Evolutionary conservation across 2,329 filamentous ascomycete species (phyloP), one percentile per base, ranked within the genome.

Genomic region (Sarocladium strictum): DNA sequence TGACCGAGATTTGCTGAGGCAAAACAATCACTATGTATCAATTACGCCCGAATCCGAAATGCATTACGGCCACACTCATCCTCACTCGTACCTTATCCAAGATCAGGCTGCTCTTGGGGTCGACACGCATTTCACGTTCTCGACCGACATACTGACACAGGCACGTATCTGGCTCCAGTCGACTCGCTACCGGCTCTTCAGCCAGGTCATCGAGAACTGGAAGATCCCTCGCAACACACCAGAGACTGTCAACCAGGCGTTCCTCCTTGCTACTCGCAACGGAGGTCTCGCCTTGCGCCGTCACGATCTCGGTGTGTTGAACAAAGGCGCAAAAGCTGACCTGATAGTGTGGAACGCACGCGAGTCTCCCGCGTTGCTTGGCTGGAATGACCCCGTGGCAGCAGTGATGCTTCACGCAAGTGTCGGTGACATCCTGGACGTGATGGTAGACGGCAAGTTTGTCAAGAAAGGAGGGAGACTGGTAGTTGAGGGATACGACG

Each of bases 31-130:
- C 52, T 76, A 77, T 64, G 65, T 84, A 40, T 79, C 78, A 53
- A 79, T 79, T 56, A 83, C 81, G 0, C 78, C 79, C 1, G 81
- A 84, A 60, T 80, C 77, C 0, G 80, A 84, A 60, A 76, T 80
- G 70, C 78, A 81, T 62, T 83, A 76, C 63, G 80, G 80, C n/a
- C 77, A 80, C 59, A 69, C 66, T 0, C 76, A 83, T 55, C 69
- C 71, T 1, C 61, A 65, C 35, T 70, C 67, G 17, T 69, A 76
- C 53, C 62, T 69, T 9, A 67, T 76, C 26, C 71, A 72, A 26
- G 79, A 83, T 59, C 78, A 83, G 57, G 72, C 72, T 1, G 64
- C 77, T 1, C 69, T 83, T 0, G 79, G 80, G 2, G 68, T 82
- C 10, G 79, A 83, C 60, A 81, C 77, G 0, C 75, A 80, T 60